These are phyloP conservation scores for Phellinidium pouzarii DNA, from an alignment of 1,284 basidiomycete genomes.

Conservation along the genomic window DNA sequence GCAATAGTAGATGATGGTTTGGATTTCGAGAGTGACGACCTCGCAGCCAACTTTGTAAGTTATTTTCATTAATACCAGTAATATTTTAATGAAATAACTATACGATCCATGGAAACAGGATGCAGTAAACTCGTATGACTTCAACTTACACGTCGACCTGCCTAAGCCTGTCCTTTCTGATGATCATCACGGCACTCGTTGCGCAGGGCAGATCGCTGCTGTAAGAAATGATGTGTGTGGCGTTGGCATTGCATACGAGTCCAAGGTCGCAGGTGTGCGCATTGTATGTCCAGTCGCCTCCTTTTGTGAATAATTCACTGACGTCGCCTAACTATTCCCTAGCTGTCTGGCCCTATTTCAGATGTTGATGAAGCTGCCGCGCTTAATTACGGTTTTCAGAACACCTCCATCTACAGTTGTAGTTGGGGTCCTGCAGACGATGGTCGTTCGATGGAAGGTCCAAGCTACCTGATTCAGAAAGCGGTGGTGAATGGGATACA, in stretches of 20 bases:
- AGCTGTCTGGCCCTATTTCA: slow-evolving; percentile 81
- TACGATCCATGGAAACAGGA: slow-evolving; percentile 44
- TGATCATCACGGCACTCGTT: slow-evolving; percentile 96
- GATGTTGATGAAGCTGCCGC: slow-evolving; percentile 97
- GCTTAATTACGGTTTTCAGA: slow-evolving; percentile 90
- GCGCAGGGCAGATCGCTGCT: slow-evolving; percentile 97
- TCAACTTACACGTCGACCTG: slow-evolving; percentile 87
- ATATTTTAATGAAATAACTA: not conserved
- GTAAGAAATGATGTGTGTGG: slow-evolving; percentile 95
- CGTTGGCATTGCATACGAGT: slow-evolving; percentile 88
- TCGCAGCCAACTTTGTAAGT: slow-evolving; percentile 83
- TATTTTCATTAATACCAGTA: slow-evolving; percentile 1
- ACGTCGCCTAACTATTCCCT: not conserved
- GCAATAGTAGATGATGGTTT: slow-evolving; percentile 95
- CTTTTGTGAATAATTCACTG: not conserved
- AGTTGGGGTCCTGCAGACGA: slow-evolving; percentile 99
- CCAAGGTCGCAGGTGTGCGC: slow-evolving; percentile 93
- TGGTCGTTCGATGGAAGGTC: slow-evolving; percentile 92
- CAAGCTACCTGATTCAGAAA: slow-evolving; percentile 87
- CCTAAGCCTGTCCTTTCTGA: slow-evolving; percentile 86
- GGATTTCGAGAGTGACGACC: slow-evolving; percentile 84
- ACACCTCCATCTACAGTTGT: slow-evolving; percentile 92
- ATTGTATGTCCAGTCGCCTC: slow-evolving; percentile 32
- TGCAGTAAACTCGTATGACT: slow-evolving; percentile 90
- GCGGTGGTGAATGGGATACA: slow-evolving; percentile 93